Evolutionary conservation across 1,284 basidiomycete species (phyloP).

Genomic region (Albatrellus sp.): DNA sequence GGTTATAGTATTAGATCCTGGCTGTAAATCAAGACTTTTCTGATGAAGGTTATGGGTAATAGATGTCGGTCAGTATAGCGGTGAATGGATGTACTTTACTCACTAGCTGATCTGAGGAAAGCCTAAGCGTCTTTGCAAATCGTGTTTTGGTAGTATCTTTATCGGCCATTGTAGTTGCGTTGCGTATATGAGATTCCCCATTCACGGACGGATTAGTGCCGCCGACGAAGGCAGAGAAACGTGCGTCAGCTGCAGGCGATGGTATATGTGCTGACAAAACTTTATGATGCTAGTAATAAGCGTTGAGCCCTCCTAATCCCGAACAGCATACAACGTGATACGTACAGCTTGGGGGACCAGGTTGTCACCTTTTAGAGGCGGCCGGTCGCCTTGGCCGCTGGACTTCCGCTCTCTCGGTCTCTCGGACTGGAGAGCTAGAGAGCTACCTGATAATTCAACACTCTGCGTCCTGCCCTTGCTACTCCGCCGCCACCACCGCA

Average conservation of each 20-base stretch:
- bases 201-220: slow-evolving; percentile 1
- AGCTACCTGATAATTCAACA: slow-evolving; percentile 13
- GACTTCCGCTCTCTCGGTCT: background rate
- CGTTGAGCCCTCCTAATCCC: too few species aligned
- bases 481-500: slow-evolving; percentile 64
- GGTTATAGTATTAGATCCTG: slow-evolving; percentile 86
- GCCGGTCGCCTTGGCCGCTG: slow-evolving; percentile 9
- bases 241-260: background rate
- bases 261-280: background rate
- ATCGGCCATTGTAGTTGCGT: slow-evolving; percentile 10
- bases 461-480: slow-evolving; percentile 18
- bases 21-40: slow-evolving; percentile 80
- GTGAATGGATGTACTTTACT: slow-evolving; percentile 13
- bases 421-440: too few species aligned
- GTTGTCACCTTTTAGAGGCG: slow-evolving; percentile 17
- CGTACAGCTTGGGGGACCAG: slow-evolving; percentile 13
- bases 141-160: slow-evolving; percentile 27
- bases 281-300: background rate
- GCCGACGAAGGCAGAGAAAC: background rate
- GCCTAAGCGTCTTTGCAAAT: slow-evolving; percentile 87
- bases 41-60: slow-evolving; percentile 17
- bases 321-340: background rate
- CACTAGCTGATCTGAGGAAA: slow-evolving; percentile 76
- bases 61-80: background rate
- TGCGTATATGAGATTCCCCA: slow-evolving; percentile 6